These are phyloP conservation scores for Mycena indigotica DNA, from an alignment of 768 basidiomycete genomes.

Conservation along the genomic window DNA sequence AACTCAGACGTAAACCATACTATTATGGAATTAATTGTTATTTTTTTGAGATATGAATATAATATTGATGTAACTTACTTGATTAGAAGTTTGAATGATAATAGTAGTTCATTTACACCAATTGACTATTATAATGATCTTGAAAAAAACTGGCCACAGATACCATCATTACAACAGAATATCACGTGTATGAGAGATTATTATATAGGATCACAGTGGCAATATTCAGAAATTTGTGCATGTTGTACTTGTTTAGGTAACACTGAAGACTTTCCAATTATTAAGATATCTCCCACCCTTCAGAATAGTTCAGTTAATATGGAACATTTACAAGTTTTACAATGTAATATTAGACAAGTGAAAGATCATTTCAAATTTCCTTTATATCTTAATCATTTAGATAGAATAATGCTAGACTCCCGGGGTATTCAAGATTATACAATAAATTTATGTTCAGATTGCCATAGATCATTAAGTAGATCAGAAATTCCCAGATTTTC, in stretches of 20 bases:
- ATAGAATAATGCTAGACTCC: neutral
- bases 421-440: neutral
- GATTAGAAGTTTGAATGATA: no score
- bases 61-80: no score
- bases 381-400: neutral
- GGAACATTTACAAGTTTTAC: neutral
- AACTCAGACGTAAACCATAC: no score
- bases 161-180: neutral
- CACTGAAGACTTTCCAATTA: neutral
- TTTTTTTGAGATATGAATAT: no score
- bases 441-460: neutral
- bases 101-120: no score
- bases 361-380: neutral
- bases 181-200: neutral
- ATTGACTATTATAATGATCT: no score
- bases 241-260: neutral
- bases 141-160: neutral
- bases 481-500: constrained; percentile 21
- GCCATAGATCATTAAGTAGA: neutral
- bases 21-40: no score
- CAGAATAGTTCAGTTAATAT: neutral
- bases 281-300: neutral
- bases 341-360: neutral
- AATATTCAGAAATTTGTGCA: neutral
- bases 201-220: neutral